Evolutionary conservation across 164 flowering plant species (phyloP), one percentile per base, ranked within the genome.

Genomic region (Magnolia changhungtana): DNA sequence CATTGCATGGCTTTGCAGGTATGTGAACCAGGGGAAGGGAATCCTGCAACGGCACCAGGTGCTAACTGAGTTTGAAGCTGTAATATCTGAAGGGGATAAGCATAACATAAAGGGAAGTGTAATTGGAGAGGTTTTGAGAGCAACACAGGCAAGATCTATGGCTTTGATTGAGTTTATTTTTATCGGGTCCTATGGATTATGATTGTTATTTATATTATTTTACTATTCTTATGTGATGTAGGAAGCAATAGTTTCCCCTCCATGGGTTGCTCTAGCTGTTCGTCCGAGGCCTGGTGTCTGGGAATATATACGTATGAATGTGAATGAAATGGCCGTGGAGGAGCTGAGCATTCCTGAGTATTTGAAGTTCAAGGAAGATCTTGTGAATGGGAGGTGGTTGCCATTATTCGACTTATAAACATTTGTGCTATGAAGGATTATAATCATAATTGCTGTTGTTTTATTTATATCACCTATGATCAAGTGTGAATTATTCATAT

Each of bases 231-330:
- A 10, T 50, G 50, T 72, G 18, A 23, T 75, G 5, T 75, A 94
- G 99, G 99, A 96, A 89, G 98, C 96, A 49, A 92, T 96, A 24
- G 92, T 91, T 19, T 79, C 86, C 50, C 88, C 98, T 73, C 99
- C 99, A 68, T 92, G 97, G 97, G 86, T 94, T 63, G 97, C 97
- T 1, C 87, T 96, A 31, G 98, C 98, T 51, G 90, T 94, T 63
- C 97, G 98, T 19, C 91, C 95, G 1, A 84, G 92, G 84, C 99
- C 98, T 64, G 98, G 99, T 72, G 92, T 96, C 21, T 96, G 99
- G 99, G 99, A 96, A 67, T 93, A 96, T 76, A 82, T 96, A 1
- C 86, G 98, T 3, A 90, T 94, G 52, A 91, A 94, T 79, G 79
- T 89, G 27, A 84, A 88, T 50, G 93, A 89, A 2, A 89, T 91